Evolutionary conservation across 2,329 filamentous ascomycete species (phyloP).

Genomic region (Onygenales sp.): DNA sequence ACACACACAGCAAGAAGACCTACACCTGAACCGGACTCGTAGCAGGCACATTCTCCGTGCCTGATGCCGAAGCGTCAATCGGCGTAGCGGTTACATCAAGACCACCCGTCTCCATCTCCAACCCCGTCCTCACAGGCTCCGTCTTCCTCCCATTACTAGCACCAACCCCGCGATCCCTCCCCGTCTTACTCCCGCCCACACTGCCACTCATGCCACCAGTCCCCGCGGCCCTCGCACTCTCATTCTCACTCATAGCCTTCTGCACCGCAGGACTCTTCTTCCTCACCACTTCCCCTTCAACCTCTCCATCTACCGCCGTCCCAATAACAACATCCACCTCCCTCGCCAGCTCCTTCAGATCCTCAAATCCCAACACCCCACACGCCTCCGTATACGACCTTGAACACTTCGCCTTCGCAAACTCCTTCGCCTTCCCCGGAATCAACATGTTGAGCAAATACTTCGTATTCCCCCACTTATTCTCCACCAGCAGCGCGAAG

Average conservation of each 20-base stretch:
- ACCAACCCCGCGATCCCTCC: not conserved
- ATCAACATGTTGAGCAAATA: slow-evolving; percentile 79
- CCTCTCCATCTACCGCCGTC: not conserved
- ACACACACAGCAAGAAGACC: too few relatives aligned
- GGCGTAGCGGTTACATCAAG: not conserved
- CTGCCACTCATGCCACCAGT: not conserved
- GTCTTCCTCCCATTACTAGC: not conserved
- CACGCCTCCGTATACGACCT: slow-evolving; percentile 66
- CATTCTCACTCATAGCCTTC: slow-evolving; percentile 9
- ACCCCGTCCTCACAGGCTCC: not conserved
- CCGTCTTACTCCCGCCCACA: not conserved
- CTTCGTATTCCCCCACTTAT: slow-evolving; percentile 88
- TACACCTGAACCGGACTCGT: not conserved
- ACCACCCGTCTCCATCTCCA: not conserved
- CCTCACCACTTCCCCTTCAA: not conserved
- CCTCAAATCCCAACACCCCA: slow-evolving; percentile 53
- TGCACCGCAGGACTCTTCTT: slow-evolving; percentile 5
- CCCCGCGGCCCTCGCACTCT: slow-evolving; percentile 9
- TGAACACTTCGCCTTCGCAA: slow-evolving; percentile 51
- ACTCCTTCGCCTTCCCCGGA: slow-evolving; percentile 62
- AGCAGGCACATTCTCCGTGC: not conserved
- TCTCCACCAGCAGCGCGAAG: slow-evolving; percentile 65
- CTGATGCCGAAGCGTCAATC: not conserved
- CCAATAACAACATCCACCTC: slow-evolving; percentile 56
- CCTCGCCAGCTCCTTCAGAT: slow-evolving; percentile 54